These are phyloP conservation scores for Solanum pimpinellifolium DNA, from an alignment of 257 asterid species.

Conservation along the genomic window DNA sequence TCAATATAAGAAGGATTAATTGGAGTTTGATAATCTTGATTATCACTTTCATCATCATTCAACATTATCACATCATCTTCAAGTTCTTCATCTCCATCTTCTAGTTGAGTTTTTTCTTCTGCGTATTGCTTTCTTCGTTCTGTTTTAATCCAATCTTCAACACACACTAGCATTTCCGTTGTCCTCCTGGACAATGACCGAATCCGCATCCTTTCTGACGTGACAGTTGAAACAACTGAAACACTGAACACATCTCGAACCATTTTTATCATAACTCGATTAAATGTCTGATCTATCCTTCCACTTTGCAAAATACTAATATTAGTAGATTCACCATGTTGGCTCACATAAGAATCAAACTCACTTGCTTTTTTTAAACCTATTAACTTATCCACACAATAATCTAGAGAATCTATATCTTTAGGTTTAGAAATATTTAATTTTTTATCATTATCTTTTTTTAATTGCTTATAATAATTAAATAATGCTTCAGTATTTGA, in stretches of 20 bases:
- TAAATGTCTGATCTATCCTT: background rate
- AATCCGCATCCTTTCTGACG: no score
- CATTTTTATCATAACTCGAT: background rate
- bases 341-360: background rate
- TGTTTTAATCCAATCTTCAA: background rate
- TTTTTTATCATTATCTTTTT: background rate
- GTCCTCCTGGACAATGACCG: accelerated
- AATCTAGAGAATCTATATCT: no score
- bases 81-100: background rate
- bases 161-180: background rate
- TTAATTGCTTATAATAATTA: background rate
- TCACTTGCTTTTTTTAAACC: background rate
- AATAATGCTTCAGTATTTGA: background rate
- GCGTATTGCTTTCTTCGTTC: background rate
- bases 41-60: background rate
- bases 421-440: background rate
- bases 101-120: background rate
- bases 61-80: background rate
- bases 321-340: background rate
- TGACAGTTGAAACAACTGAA: background rate
- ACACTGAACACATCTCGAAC: background rate
- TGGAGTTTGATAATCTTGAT: background rate
- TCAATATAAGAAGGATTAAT: background rate
- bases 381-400: no score
- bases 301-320: background rate